Evolutionary conservation across 352 stramenopile genomes (phyloP), one percentile per base, ranked within the genome.

Genomic region (Halophytophthora polymorphica): DNA sequence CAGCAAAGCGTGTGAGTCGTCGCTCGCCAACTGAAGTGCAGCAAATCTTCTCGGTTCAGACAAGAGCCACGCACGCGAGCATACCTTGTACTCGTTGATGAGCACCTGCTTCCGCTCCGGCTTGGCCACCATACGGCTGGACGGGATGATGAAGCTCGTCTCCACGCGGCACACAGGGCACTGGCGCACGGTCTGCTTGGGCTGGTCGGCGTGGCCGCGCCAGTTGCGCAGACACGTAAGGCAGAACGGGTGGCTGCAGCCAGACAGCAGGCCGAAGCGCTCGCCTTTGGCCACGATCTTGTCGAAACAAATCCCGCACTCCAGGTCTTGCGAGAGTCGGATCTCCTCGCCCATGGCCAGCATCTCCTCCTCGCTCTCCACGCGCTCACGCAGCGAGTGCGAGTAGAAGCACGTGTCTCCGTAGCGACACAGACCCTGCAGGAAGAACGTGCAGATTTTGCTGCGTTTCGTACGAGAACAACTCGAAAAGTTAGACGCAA

Each of bases 281-380:
- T 93, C 83, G 34, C 70, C 70, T 52, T 88, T 88, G 25, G 54
- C 47, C 49, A 92, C 56, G 35, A 93, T 69, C 57, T 79, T 75
- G 47, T 95, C 85, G 53, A 86, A 89, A 67, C 85, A 95, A 56
- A 95, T 91, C 48, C 82, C 85, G 53, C 85, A 95, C 64, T 93
- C 85, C 21, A 92, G 59, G 1, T 86, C 77, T 36, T 73, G 51
- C 6, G 82, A 92, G 7, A 76, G 64, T 22, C 73, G 53, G 19
- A 90, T 62, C 64, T 93, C 82, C 53, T 83, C 61, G n/a, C 73
- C 63, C 50, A 81, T 77, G 1, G 69, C 58, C 19, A 71, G 58
- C 51, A 75, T 76, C 43, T 89, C 74, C 12, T 74, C 68, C 23
- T 75, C 66, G 4, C 64, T 83, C 38, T 69, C 56, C 23, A 75